Conservation (phyloP, 371 early-diverging fungal species). For the Lichtheimia corymbifera region DNA sequence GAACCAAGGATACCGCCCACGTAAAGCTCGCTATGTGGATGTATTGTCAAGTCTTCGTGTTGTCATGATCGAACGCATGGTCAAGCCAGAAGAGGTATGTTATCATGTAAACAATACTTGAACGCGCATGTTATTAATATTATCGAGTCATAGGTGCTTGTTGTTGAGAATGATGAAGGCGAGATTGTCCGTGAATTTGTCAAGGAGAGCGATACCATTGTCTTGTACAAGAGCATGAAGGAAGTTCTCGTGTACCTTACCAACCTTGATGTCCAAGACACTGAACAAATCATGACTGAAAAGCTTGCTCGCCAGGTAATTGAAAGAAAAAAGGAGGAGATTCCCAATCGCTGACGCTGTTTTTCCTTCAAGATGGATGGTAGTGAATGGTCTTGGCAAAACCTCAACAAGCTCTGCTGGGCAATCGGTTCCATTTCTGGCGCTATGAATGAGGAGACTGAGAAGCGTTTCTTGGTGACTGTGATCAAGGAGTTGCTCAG, state of each 20-base stretch:
- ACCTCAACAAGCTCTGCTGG: conserved; percentile 99
- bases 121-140: conserved; percentile 40
- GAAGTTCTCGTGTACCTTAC: conserved; percentile 97
- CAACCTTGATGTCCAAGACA: conserved; percentile 91
- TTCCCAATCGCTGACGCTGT: not conserved
- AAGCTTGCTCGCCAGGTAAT: conserved; percentile 86
- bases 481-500: conserved; percentile 97
- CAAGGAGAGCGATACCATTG: conserved; percentile 98
- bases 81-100: conserved; percentile 92
- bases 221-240: conserved; percentile 97
- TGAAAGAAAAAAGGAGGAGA: not conserved
- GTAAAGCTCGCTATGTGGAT: conserved; percentile 75
- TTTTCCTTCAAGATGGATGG: conserved; percentile 75
- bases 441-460: conserved; percentile 94
- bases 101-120: conserved; percentile 23
- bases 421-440: conserved; percentile 98
- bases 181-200: conserved; percentile 98
- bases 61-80: conserved; percentile 97
- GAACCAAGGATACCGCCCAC: conserved; percentile 23
- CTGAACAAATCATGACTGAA: conserved; percentile 91
- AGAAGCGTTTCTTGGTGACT: conserved; percentile 96
- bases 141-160: conserved; percentile 42
- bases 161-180: conserved; percentile 99
- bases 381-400: conserved; percentile 94
- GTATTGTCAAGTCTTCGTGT: conserved; percentile 82